Conservation (phyloP, 2,329 filamentous ascomycete genomes). For the Pyrenochaeta sp. region DNA sequence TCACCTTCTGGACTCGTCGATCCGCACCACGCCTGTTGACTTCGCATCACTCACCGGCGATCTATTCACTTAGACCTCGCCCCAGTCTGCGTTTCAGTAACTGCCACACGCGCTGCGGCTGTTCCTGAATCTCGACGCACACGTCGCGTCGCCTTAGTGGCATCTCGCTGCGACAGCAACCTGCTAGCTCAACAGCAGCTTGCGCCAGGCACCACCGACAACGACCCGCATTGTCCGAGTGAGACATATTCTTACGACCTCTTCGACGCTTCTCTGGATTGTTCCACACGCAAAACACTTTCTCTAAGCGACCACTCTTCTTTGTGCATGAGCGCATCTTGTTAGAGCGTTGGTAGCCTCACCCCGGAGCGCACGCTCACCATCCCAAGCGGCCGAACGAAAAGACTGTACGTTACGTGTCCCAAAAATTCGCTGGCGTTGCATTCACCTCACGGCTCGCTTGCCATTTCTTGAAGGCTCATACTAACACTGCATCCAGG, state of each 20-base stretch:
- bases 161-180: slow-evolving; percentile 20
- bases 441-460: slow-evolving; percentile 3
- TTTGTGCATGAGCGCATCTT: slow-evolving; percentile 49
- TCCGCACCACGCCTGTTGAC: slow-evolving; percentile 25
- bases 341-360: slow-evolving; percentile 44
- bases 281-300: slow-evolving; percentile 25
- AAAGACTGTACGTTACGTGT: slow-evolving; percentile 49
- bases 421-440: slow-evolving; percentile 5
- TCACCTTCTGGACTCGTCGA: slow-evolving; percentile 12
- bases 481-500: slow-evolving; percentile 40
- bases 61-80: slow-evolving; percentile 53
- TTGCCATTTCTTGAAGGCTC: neutral
- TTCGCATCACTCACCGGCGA: slow-evolving; percentile 42
- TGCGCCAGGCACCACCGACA: slow-evolving; percentile 17
- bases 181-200: slow-evolving; percentile 12
- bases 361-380: slow-evolving; percentile 49
- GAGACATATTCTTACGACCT: slow-evolving; percentile 36
- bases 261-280: slow-evolving; percentile 30
- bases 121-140: slow-evolving; percentile 17
- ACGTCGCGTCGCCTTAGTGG: slow-evolving; percentile 22
- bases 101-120: slow-evolving; percentile 13
- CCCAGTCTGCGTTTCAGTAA: slow-evolving; percentile 36
- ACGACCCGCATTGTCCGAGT: slow-evolving; percentile 26
- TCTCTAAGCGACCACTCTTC: slow-evolving; percentile 25
- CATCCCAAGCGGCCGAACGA: slow-evolving; percentile 44